phyloP scores from a whole-genome alignment of 306 rosid species.

The Prosopis cineraria region DNA sequence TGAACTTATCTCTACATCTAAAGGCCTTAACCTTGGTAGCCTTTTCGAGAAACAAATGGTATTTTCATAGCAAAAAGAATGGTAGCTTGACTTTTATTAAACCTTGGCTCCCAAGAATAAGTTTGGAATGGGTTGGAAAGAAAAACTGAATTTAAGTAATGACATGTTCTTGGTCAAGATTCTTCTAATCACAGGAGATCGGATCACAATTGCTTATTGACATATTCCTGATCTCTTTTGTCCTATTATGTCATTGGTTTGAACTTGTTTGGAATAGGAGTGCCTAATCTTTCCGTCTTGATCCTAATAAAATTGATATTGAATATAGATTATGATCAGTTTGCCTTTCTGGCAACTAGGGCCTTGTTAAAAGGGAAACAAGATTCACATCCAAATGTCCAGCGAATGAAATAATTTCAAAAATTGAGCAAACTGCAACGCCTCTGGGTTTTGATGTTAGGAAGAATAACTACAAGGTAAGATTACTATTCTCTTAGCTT shows the following conservation, averaged over 20 bases:
- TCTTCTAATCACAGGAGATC: background rate
- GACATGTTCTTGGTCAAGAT: background rate
- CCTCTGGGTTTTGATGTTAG: slow-evolving; percentile 72
- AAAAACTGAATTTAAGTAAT: background rate
- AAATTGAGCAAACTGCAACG: slow-evolving; percentile 61
- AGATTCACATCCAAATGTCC: slow-evolving; percentile 69
- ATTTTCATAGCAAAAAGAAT: slow-evolving; percentile 22
- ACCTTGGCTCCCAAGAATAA: background rate
- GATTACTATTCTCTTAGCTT: slow-evolving; percentile 5
- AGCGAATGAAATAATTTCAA: slow-evolving; percentile 60
- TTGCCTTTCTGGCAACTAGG: slow-evolving; percentile 46
- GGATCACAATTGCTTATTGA: background rate
- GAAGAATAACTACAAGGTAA: slow-evolving; percentile 67
- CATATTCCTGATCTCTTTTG: background rate
- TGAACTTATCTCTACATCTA: slow-evolving; percentile 69
- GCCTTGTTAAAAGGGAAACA: slow-evolving; percentile 64
- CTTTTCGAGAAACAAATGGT: slow-evolving; percentile 83
- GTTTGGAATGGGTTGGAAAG: background rate
- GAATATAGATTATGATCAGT: background rate
- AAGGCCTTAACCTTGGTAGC: slow-evolving; percentile 67
- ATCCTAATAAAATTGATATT: background rate
- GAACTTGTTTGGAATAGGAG: slow-evolving; percentile 1
- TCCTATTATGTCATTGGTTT: background rate
- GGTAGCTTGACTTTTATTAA: background rate
- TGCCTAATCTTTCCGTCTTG: background rate